phyloP scores from a whole-genome alignment of 2,329 filamentous ascomycete species.

The Clathrospora elynae region DNA sequence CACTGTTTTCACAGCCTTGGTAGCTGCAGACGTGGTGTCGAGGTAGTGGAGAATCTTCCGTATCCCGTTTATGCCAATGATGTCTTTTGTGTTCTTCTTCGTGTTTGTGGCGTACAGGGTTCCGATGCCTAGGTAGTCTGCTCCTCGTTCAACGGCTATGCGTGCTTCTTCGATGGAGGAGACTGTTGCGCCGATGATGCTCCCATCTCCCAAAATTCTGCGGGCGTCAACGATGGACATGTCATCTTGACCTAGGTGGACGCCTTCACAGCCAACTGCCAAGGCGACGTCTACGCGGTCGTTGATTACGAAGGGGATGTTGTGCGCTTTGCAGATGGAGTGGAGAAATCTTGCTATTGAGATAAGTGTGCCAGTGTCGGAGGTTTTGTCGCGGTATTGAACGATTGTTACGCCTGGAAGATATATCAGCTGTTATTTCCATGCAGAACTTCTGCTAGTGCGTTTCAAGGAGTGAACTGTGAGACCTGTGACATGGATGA shows the following conservation, averaged over 20 bases:
- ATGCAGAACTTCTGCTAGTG: too few relatives aligned
- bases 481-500: neutral
- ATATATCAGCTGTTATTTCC: neutral
- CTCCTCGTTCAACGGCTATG: constrained; percentile 73
- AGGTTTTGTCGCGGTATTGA: constrained; percentile 88
- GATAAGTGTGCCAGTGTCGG: constrained; percentile 73
- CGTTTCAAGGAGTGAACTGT: too few relatives aligned
- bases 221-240: constrained; percentile 73
- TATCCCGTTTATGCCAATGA: constrained; percentile 75
- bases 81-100: constrained; percentile 84
- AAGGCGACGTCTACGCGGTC: constrained; percentile 89
- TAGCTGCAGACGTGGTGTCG: constrained; percentile 41
- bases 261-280: constrained; percentile 84
- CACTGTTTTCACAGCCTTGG: constrained; percentile 60
- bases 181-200: constrained; percentile 90
- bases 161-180: constrained; percentile 74
- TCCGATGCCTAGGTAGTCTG: constrained; percentile 88
- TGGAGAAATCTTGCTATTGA: constrained; percentile 74
- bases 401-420: constrained; percentile 72
- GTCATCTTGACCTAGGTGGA: constrained; percentile 95
- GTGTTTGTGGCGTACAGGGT: constrained; percentile 82
- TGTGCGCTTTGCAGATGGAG: constrained; percentile 66
- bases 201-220: constrained; percentile 71
- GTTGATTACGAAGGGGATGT: constrained; percentile 86
- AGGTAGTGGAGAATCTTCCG: constrained; percentile 69